phyloP scores from a whole-genome alignment of 257 asterid genomes.

The Eustoma russellianum region DNA sequence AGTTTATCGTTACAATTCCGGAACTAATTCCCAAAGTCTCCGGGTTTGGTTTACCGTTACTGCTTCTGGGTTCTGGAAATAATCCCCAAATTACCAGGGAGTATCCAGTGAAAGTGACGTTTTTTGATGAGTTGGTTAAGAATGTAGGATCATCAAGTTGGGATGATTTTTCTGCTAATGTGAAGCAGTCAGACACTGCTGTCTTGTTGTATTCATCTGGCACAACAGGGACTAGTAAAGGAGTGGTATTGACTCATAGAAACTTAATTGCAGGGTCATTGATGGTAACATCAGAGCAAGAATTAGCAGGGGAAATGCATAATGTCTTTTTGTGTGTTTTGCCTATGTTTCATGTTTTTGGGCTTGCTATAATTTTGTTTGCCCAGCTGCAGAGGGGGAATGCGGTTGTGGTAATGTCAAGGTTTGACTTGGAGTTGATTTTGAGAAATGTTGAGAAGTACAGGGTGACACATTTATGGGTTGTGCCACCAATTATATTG shows the following conservation, averaged over 20 bases:
- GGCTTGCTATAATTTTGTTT: slow-evolving; percentile 56
- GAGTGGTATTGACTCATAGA: slow-evolving; percentile 67
- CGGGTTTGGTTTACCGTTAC: slow-evolving; percentile 43
- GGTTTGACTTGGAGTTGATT: slow-evolving; percentile 55
- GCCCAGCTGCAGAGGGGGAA: slow-evolving; percentile 84
- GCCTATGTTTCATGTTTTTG: slow-evolving; percentile 97
- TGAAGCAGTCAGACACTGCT: slow-evolving; percentile 59
- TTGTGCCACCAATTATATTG: slow-evolving; percentile 83
- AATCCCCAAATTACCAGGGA: slow-evolving; percentile 13
- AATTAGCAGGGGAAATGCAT: slow-evolving; percentile 45
- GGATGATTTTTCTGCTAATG: slow-evolving; percentile 11
- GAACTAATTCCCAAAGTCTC: slow-evolving; percentile 51
- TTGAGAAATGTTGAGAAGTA: slow-evolving; percentile 57
- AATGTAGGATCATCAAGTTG: background rate
- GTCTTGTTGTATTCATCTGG: slow-evolving; percentile 88
- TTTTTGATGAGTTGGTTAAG: background rate
- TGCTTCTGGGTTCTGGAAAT: slow-evolving; percentile 34
- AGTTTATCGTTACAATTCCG: slow-evolving; percentile 63
- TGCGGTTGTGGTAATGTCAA: slow-evolving; percentile 59
- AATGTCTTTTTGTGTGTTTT: slow-evolving; percentile 47
- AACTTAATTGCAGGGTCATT: slow-evolving; percentile 60
- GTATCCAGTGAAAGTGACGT: slow-evolving; percentile 17
- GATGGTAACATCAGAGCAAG: slow-evolving; percentile 69
- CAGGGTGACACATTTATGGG: slow-evolving; percentile 59
- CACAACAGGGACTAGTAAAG: slow-evolving; percentile 84